Percentiles rank a stretch among this genome's conserved stretches.
These are phyloP conservation scores for Fusarium sarcochroum DNA, from an alignment of 2,329 filamentous ascomycete species.

Conservation along the genomic window DNA sequence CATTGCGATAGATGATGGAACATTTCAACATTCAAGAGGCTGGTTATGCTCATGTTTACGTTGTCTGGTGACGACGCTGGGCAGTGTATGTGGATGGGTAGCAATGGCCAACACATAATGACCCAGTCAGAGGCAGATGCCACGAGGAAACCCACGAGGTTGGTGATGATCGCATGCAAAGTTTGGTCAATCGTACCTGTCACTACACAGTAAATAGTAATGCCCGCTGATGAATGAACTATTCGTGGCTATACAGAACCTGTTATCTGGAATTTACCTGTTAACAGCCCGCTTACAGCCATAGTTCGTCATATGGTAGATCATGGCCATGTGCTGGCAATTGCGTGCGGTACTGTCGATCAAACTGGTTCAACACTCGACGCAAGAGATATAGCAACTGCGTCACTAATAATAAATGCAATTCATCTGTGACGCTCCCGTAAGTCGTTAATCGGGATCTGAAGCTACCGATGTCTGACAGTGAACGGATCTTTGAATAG, in stretches of 20 bases:
- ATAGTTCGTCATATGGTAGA: constrained; percentile 25
- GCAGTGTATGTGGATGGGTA: constrained; percentile 14
- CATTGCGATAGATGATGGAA: no score
- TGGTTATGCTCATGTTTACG: constrained; percentile 36
- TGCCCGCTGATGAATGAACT: constrained; percentile 13
- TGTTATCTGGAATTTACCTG: not conserved
- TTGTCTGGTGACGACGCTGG: constrained; percentile 40
- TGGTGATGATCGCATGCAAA: constrained; percentile 39
- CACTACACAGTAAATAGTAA: constrained; percentile 19
- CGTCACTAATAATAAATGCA: not conserved
- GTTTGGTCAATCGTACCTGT: not conserved
- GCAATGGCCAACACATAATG: constrained; percentile 10
- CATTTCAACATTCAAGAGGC: constrained; percentile 14
- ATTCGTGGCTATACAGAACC: constrained; percentile 12
- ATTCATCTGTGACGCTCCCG: constrained; percentile 1
- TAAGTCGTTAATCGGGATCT: constrained; percentile 28
- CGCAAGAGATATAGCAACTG: constrained; percentile 16
- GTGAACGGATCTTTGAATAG: constrained; percentile 6
- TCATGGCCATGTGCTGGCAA: constrained; percentile 5
- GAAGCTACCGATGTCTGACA: constrained; percentile 31
- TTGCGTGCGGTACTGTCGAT: not conserved
- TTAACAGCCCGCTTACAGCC: not conserved
- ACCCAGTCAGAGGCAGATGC: constrained; percentile 26
- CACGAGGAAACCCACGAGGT: constrained; percentile 30
- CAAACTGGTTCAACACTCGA: constrained; percentile 6